Base-by-base conservation (phyloP, 2,329 filamentous ascomycete species). In the Ilyonectria mors-panacis region DNA sequence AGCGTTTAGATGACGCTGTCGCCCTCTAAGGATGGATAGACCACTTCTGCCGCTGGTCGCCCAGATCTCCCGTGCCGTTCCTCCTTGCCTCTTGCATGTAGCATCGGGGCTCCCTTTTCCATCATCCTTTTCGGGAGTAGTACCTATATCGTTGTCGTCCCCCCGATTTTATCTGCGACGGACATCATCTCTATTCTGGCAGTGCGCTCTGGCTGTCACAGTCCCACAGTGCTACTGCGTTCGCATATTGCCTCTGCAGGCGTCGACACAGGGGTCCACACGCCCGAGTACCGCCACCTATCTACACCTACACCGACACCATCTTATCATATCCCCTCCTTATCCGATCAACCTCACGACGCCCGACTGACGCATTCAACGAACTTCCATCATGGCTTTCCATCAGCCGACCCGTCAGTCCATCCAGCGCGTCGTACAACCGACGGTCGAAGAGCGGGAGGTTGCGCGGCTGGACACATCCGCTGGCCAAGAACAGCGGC, bases 371-470 rank as follows among this genome's bases (percentile, higher is more conserved):
- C 62, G 19, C 59, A 45, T 55, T 23, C 44, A 51, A 67, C 59
- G 53, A 67, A 42, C 57, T 58, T 62, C 54, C 63, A 72, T 54
- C 65, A 90, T 89, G 87, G 86, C 88, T 68, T 90, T 91, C 73
- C 89, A 89, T 69, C 88, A 90, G 74, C 85, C 88, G 51, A 86
- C 87, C 42, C 84, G 86, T 66, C 86, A 87, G 73, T 78, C 84
- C 33, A 80, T 84, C 26, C 87, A 86, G 73, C 84, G 87, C 69
- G 80, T 82, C 66, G 81, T 81, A 53, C 84, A 82, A 30, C 77
- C 82, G 3, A 78, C 80, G 59, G 78, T 78, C 21, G 81, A 82
- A 17, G 82, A 85, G 39, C 77, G 81, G 33, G 79, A 81, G 26
- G 70, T 75, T 55, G 71, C 72, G 17, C 71, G 75, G 59, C 63